Conservation (phyloP, 306 rosid genomes). For the Dryas drummondii region DNA sequence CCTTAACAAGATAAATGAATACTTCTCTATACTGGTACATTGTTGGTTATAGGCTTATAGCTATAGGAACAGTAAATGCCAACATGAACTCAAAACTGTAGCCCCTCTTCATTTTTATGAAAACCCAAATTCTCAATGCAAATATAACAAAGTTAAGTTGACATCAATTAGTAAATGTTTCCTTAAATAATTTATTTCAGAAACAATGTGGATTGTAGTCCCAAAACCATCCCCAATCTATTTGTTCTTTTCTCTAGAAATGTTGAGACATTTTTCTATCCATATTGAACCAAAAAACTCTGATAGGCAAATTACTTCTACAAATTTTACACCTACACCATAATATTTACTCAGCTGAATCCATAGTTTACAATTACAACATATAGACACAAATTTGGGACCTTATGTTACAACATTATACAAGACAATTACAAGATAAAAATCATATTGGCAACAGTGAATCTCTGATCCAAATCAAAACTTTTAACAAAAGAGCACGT, state of each 20-base stretch:
- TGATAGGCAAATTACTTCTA: neutral
- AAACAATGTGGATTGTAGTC: neutral
- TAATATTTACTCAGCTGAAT: neutral
- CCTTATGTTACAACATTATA: neutral
- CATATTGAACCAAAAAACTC: conserved; percentile 1
- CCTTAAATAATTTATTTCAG: neutral
- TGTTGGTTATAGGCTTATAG: neutral
- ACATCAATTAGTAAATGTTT: neutral
- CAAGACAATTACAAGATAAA: neutral
- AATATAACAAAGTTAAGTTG: neutral
- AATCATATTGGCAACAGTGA: neutral
- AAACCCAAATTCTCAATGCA: neutral
- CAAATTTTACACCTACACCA: neutral
- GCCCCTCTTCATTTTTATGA: neutral
- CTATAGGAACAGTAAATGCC: neutral
- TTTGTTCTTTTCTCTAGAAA: neutral
- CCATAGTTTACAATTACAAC: neutral
- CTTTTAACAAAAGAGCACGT: neutral
- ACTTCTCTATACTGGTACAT: neutral
- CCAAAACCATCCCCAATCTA: conserved; percentile 5
- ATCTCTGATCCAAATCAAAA: neutral
- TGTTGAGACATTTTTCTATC: neutral
- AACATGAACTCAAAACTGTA: neutral
- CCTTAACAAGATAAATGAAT: neutral
- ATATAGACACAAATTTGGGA: neutral